A percentile compares a stretch with the other conserved stretches of the same genome.
Conservation (phyloP, 768 basidiomycete genomes). For the Lactarius pseudohatsudake region DNA sequence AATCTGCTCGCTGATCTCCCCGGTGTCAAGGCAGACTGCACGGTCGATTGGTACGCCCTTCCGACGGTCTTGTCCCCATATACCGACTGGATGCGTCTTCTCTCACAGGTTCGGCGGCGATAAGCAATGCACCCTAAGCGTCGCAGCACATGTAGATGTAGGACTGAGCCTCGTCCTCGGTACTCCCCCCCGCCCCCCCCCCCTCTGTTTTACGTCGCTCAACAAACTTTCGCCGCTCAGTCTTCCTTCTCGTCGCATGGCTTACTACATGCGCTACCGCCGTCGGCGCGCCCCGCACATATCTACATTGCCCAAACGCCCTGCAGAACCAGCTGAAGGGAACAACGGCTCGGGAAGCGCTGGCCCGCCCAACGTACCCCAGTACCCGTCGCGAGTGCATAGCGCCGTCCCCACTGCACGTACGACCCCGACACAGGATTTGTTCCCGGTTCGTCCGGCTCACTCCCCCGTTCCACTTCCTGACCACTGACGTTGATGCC, state of each 20-base stretch:
- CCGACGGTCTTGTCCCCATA: neutral
- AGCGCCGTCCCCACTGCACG: neutral
- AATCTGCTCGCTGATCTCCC: neutral
- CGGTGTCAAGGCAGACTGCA: constrained; percentile 9
- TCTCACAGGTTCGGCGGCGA: neutral
- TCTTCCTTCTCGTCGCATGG: neutral
- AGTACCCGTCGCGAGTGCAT: constrained; percentile 14
- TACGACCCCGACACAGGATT: constrained; percentile 12
- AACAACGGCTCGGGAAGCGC: neutral
- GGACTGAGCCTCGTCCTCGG: constrained; percentile 4
- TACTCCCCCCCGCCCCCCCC: neutral
- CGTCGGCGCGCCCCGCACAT: neutral
- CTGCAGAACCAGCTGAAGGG: neutral
- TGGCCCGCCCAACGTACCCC: neutral
- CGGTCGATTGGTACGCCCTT: constrained; percentile 1
- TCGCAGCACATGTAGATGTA: neutral
- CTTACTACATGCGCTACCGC: neutral
- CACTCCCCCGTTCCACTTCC: neutral
- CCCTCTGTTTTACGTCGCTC: neutral
- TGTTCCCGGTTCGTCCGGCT: neutral
- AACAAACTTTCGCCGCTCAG: neutral
- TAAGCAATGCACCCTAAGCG: neutral
- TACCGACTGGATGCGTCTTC: neutral
- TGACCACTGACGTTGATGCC: neutral
- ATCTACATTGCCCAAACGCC: neutral